Conservation (phyloP, 1,139 yeast species). For the Blastobotrys ciferrii region DNA sequence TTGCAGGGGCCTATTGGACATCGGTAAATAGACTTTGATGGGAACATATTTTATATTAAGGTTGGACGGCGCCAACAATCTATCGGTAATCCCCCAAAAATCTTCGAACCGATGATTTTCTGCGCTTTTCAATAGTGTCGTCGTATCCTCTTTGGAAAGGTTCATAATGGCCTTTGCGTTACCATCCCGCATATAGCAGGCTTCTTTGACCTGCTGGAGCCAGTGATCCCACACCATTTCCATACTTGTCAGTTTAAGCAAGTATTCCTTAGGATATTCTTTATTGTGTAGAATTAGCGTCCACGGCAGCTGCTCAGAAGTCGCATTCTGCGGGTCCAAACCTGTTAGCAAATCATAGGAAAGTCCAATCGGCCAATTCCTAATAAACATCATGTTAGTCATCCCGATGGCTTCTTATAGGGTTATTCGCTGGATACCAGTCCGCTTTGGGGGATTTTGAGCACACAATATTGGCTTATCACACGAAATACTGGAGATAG, state of each 20-base stretch:
- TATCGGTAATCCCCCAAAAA: conserved; percentile 41
- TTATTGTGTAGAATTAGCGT: conserved; percentile 45
- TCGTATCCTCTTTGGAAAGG: conserved; percentile 60
- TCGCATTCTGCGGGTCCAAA: conserved; percentile 33
- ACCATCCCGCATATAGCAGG: conserved; percentile 70
- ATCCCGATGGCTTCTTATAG: background rate
- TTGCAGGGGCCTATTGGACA: conserved; percentile 48
- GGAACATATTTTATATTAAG: conserved; percentile 50
- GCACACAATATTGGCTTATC: too few relatives aligned
- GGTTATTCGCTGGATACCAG: too few relatives aligned
- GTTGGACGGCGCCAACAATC: conserved; percentile 39
- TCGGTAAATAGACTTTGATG: conserved; percentile 54
- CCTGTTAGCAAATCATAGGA: conserved; percentile 55
- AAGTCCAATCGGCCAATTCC: conserved; percentile 76
- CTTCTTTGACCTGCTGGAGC: conserved; percentile 77
- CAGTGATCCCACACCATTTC: conserved; percentile 51
- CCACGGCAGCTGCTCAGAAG: conserved; percentile 45
- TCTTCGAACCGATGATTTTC: conserved; percentile 31
- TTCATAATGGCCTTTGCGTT: conserved; percentile 73
- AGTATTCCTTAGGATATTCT: conserved; percentile 50
- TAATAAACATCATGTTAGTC: conserved; percentile 11
- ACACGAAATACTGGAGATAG: too few relatives aligned
- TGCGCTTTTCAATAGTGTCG: conserved; percentile 56
- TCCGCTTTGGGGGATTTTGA: too few relatives aligned
- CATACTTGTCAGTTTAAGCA: conserved; percentile 47